These are phyloP conservation scores for Baudoinia panamericana DNA, from an alignment of 495 filamentous ascomycete species.

Conservation along the genomic window DNA sequence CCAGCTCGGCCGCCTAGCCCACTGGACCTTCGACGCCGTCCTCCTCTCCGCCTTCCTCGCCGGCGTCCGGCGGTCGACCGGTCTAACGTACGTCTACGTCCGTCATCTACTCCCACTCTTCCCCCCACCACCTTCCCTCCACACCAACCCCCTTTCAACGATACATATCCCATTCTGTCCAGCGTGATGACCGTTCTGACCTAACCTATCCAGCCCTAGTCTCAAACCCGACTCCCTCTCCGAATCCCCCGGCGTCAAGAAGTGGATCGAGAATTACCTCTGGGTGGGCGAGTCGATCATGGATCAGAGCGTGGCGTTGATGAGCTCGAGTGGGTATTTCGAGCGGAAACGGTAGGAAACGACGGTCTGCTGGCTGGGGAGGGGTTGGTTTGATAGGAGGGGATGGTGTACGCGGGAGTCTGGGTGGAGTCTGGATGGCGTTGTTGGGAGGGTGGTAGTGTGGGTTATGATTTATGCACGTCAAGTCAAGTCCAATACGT, in stretches of 20 bases:
- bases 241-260: conserved; percentile 72
- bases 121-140: conserved; percentile 8
- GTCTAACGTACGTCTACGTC: conserved; percentile 70
- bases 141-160: conserved; percentile 19
- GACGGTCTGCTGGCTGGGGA: too few species aligned
- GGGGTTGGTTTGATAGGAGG: too few species aligned
- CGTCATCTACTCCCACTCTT: not conserved
- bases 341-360: conserved; percentile 79
- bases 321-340: conserved; percentile 78
- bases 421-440: too few species aligned
- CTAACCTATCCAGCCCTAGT: conserved; percentile 51
- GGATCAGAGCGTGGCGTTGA: conserved; percentile 87
- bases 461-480: too few species aligned
- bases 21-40: conserved; percentile 86
- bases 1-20: conserved; percentile 82
- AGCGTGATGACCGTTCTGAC: conserved; percentile 8
- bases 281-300: conserved; percentile 94
- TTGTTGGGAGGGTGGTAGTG: too few species aligned
- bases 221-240: conserved; percentile 74
- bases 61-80: conserved; percentile 89
- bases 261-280: conserved; percentile 90
- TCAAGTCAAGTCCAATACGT: too few species aligned
- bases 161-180: conserved; percentile 25
- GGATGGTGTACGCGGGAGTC: too few species aligned
- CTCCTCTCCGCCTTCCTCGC: conserved; percentile 90